Percentiles rank a stretch among this genome's conserved stretches.
phyloP scores from a whole-genome alignment of 305 asterid genomes.

The Fraxinus nigra region DNA sequence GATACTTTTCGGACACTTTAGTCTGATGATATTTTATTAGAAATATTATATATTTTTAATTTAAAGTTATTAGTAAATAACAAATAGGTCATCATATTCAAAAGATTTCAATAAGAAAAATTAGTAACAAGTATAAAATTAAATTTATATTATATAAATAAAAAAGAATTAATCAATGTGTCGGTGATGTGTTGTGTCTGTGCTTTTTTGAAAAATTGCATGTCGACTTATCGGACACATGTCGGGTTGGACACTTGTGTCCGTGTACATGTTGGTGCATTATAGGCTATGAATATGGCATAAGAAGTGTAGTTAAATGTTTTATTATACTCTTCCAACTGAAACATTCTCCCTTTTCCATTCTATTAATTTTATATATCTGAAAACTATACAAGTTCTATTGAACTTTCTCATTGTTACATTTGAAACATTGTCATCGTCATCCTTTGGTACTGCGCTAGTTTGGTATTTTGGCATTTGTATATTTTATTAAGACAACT shows the following conservation, averaged over 20 bases:
- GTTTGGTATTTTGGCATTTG: constrained; percentile 1
- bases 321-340: constrained; percentile 13
- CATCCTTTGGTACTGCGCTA: background rate
- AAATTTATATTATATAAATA: no score
- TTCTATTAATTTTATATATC: constrained; percentile 10
- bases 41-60: no score
- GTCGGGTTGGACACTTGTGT: background rate
- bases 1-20: background rate
- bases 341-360: background rate
- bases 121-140: background rate
- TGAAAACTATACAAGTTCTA: background rate
- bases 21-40: no score
- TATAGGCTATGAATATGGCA: constrained; percentile 10
- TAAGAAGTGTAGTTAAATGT: constrained; percentile 5
- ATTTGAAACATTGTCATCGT: constrained; percentile 8
- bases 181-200: background rate
- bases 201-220: background rate
- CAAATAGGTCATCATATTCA: background rate
- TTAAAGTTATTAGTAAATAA: background rate
- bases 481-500: background rate
- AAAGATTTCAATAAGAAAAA: background rate
- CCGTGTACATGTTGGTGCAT: background rate
- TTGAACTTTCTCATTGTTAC: background rate
- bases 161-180: background rate
- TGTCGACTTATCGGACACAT: background rate